Percentiles rank a stretch among this genome's conserved stretches.
These are phyloP conservation scores for Scutellaria barbata DNA, from an alignment of 257 asterid species.

Conservation along the genomic window DNA sequence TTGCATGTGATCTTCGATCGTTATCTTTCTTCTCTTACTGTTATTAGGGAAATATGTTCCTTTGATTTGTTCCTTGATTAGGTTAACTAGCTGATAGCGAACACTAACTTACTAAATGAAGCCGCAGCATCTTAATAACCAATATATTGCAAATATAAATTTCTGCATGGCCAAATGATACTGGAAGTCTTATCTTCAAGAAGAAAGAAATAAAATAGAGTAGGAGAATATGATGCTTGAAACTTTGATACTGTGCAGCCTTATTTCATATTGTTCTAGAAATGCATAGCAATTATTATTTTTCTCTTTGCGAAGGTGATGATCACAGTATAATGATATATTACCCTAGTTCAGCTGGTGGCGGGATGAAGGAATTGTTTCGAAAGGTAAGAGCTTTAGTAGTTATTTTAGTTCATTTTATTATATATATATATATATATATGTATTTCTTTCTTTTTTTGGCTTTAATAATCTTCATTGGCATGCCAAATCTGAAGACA, in stretches of 20 bases:
- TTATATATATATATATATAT: background rate
- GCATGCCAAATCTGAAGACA: background rate
- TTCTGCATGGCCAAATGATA: background rate
- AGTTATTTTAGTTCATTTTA: conserved; percentile 15
- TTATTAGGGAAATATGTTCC: background rate
- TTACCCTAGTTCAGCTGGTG: conserved; percentile 98
- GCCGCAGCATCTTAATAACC: background rate
- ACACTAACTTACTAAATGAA: background rate
- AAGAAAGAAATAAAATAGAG: background rate
- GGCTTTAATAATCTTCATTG: background rate
- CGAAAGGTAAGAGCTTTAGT: conserved; percentile 71
- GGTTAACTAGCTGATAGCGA: conserved; percentile 3
- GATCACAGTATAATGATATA: conserved; percentile 97
- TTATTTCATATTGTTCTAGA: conserved; percentile 22
- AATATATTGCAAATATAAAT: background rate
- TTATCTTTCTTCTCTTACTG: background rate
- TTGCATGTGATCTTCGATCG: background rate
- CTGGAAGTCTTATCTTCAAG: conserved; percentile 10
- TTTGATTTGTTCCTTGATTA: background rate
- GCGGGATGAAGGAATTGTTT: conserved; percentile 96
- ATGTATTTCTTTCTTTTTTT: background rate
- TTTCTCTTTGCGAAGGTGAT: conserved; percentile 71
- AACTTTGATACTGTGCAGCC: conserved; percentile 2
- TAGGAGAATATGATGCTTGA: conserved; percentile 15
- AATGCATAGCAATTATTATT: conserved; percentile 35